Evolutionary conservation across 2,329 filamentous ascomycete genomes (phyloP), one percentile per base, ranked within the genome.

Genomic region (Cladobotryum mycophilum): DNA sequence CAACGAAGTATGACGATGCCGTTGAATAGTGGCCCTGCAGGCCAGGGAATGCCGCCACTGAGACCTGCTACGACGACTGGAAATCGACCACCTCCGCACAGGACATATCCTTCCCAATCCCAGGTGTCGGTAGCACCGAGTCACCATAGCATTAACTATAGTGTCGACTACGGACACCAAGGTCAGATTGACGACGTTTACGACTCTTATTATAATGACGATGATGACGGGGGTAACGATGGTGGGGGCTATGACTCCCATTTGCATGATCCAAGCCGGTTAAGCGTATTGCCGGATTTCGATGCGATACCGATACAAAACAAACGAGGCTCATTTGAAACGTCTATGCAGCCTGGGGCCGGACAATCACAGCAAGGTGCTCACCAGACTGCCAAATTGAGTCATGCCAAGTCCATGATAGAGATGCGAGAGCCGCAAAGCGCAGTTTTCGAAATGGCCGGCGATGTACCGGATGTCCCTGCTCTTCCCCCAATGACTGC

Each of bases 401-500:
- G 73, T 52, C 76, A 78, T 53, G 80, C 82, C 14, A 83, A 83
- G 56, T 88, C 84, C 11, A 84, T 88, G 61, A 83, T 84, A 30
- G 79, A 86, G 61, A 68, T 86, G 52, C 75, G 80, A 35, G 76
- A 82, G 56, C 76, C 79, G 3, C 81, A 87, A 58, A 75, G 81
- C 2, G 86, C 86, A 8, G 76, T 87, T 1, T 89, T 89, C 57
- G 88, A 89, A 60, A 85, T 91, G 77, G 82, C 80, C 2, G 76
- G 72, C 22, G 83, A 88, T 58, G 73, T 75, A 17, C 81, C 80
- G 18, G 70, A 74, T 3, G 67, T 84, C 30, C 82, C 83, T 11
- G 72, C 69, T 38, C 69, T 75, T 61, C 76, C 68, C 49, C 55
- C 63, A 47, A 48, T 62, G 57, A 56, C 15, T 7, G 49, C 49